These are phyloP conservation scores for Lactarius akahatsu DNA, from an alignment of 768 basidiomycete species.

Conservation along the genomic window DNA sequence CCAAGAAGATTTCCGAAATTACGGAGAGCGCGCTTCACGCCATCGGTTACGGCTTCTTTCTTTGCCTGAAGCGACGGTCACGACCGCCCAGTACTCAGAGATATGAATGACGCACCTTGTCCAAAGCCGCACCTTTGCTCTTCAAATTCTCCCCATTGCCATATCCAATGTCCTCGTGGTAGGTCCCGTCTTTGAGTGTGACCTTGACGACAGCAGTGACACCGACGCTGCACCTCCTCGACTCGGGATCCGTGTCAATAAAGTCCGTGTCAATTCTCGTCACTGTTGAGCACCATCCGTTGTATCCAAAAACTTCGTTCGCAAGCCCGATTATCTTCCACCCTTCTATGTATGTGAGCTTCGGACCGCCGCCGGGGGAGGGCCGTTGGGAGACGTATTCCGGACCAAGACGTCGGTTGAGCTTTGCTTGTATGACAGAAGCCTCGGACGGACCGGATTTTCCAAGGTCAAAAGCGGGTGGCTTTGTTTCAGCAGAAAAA, in stretches of 20 bases:
- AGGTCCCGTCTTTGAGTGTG: slow-evolving; percentile 82
- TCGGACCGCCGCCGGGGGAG: slow-evolving; percentile 82
- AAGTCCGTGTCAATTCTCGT: slow-evolving; percentile 76
- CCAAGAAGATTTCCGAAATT: slow-evolving; percentile 95
- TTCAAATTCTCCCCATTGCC: slow-evolving; percentile 83
- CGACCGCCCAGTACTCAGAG: neutral
- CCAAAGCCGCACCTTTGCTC: slow-evolving; percentile 80
- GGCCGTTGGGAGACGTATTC: slow-evolving; percentile 89
- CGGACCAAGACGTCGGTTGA: slow-evolving; percentile 88
- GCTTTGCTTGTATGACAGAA: slow-evolving; percentile 72
- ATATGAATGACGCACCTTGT: slow-evolving; percentile 65
- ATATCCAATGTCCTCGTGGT: slow-evolving; percentile 93
- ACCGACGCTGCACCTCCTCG: slow-evolving; percentile 64
- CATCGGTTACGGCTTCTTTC: slow-evolving; percentile 98
- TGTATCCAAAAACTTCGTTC: slow-evolving; percentile 98
- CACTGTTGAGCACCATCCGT: slow-evolving; percentile 88
- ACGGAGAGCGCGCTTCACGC: slow-evolving; percentile 82
- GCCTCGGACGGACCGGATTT: slow-evolving; percentile 49
- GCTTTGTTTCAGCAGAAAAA: slow-evolving; percentile 21
- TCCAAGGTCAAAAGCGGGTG: slow-evolving; percentile 1
- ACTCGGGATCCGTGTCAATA: slow-evolving; percentile 70
- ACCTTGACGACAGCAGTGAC: slow-evolving; percentile 86
- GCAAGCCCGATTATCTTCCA: slow-evolving; percentile 99
- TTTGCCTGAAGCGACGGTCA: slow-evolving; percentile 64
- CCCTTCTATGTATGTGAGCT: slow-evolving; percentile 92